These are phyloP conservation scores for Naganishia randhawae DNA, from an alignment of 768 basidiomycete genomes.

Conservation along the genomic window DNA sequence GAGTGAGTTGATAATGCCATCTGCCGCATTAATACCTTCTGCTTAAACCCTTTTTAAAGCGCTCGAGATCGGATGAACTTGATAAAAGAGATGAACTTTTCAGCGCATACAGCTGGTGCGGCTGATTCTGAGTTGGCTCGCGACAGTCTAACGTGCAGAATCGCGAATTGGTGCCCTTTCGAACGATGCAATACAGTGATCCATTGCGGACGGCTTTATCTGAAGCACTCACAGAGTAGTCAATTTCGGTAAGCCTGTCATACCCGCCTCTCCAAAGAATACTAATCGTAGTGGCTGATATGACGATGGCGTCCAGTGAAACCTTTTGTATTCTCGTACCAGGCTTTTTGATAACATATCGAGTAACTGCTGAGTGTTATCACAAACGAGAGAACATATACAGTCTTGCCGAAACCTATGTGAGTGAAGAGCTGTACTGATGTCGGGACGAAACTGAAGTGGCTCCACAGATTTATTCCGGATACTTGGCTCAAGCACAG, in stretches of 20 bases:
- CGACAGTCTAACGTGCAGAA: conserved; percentile 4
- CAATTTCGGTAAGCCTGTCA: conserved; percentile 67
- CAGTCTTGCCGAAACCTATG: conserved; percentile 50
- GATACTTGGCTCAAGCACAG: conserved; percentile 61
- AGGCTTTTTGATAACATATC: conserved; percentile 39
- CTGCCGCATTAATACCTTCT: neutral
- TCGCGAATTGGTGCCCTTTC: conserved; percentile 72
- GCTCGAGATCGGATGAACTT: conserved; percentile 44
- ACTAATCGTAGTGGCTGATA: too few relatives aligned
- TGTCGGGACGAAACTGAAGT: conserved; percentile 57
- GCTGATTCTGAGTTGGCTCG: conserved; percentile 31
- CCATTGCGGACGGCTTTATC: conserved; percentile 69
- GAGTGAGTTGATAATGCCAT: conserved; percentile 53
- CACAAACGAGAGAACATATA: conserved; percentile 56
- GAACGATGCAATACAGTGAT: conserved; percentile 72
- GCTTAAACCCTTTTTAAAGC: conserved; percentile 21
- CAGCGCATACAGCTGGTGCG: conserved; percentile 51
- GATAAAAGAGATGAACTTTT: neutral
- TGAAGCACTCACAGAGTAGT: conserved; percentile 66
- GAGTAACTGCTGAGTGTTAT: conserved; percentile 49
- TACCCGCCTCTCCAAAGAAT: too few relatives aligned
- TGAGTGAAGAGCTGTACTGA: conserved; percentile 28
- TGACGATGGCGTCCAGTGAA: too few relatives aligned
- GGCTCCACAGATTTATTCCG: conserved; percentile 71
- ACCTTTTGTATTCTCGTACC: conserved; percentile 52